Percentiles rank a stretch among this genome's conserved stretches.
Evolutionary conservation across 768 basidiomycete species (phyloP).

Genomic region (Lactifluus pinguis): DNA sequence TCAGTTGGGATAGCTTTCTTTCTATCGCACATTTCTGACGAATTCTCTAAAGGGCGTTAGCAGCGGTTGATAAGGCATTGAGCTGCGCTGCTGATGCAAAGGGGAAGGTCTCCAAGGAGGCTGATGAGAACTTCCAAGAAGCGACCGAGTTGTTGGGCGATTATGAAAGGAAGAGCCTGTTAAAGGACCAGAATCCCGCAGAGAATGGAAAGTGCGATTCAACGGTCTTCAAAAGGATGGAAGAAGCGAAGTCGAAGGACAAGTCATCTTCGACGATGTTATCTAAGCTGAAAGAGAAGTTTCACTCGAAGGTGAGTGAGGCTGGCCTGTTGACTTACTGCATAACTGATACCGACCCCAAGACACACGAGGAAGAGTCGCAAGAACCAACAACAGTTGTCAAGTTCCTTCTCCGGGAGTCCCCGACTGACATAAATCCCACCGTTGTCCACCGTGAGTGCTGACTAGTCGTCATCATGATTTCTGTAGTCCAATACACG

Average conservation of each 20-base stretch:
- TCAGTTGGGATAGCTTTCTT: neutral
- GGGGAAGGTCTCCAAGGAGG: neutral
- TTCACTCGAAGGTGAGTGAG: neutral
- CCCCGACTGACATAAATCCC: neutral
- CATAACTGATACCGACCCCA: neutral
- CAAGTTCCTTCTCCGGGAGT: neutral
- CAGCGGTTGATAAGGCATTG: neutral
- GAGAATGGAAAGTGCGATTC: too few species aligned
- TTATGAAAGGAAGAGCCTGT: neutral
- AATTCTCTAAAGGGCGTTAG: neutral
- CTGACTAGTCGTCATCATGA: neutral
- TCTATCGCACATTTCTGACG: neutral
- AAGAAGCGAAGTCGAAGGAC: neutral
- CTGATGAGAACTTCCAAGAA: neutral
- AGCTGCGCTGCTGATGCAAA: neutral
- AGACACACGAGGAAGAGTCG: neutral
- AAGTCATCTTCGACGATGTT: neutral
- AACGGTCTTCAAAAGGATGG: neutral
- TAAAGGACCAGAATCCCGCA: too few species aligned
- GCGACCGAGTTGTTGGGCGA: neutral
- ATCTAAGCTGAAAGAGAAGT: neutral
- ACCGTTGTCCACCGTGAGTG: neutral
- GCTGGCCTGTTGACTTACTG: neutral
- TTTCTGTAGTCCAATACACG: neutral
- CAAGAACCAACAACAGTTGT: neutral